Evolutionary conservation across 805 yeast species (phyloP).

Genomic region (Martiniozyma abietophila): DNA sequence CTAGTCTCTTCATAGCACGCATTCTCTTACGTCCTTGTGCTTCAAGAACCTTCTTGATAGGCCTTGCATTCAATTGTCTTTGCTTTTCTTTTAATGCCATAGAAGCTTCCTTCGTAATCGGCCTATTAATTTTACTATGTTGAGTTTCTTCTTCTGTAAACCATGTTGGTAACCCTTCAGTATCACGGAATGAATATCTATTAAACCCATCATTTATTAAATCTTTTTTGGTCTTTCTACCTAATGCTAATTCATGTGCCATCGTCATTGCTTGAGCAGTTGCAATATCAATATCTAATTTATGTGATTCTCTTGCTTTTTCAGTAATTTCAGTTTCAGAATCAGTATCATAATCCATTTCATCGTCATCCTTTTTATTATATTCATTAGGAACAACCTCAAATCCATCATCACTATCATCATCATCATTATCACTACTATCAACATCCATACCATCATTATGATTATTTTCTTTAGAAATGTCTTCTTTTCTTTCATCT

Average conservation of each 20-base stretch:
- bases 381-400: constrained; percentile 39
- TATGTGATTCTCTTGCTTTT: constrained; percentile 37
- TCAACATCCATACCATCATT: constrained; percentile 17
- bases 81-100: constrained; percentile 66
- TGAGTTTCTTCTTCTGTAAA: constrained; percentile 83
- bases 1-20: constrained; percentile 82
- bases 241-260: constrained; percentile 91
- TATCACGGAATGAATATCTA: constrained; percentile 84
- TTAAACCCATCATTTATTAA: constrained; percentile 89
- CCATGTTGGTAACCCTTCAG: constrained; percentile 94
- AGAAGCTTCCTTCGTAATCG: constrained; percentile 92
- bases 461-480: constrained; percentile 7
- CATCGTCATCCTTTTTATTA: constrained; percentile 29
- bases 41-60: constrained; percentile 96
- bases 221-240: constrained; percentile 77
- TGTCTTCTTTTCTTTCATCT: constrained; percentile 3
- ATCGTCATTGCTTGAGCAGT: constrained; percentile 96
- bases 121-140: constrained; percentile 80
- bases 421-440: constrained; percentile 15
- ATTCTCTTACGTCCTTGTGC: constrained; percentile 94
- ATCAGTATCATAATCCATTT: constrained; percentile 35
- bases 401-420: constrained; percentile 21
- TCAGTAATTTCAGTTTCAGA: constrained; percentile 44
- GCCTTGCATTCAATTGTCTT: constrained; percentile 87
- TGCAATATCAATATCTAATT: constrained; percentile 67